Conservation (phyloP, 2,329 filamentous ascomycete species). For the Colletotrichum spaethianum region DNA sequence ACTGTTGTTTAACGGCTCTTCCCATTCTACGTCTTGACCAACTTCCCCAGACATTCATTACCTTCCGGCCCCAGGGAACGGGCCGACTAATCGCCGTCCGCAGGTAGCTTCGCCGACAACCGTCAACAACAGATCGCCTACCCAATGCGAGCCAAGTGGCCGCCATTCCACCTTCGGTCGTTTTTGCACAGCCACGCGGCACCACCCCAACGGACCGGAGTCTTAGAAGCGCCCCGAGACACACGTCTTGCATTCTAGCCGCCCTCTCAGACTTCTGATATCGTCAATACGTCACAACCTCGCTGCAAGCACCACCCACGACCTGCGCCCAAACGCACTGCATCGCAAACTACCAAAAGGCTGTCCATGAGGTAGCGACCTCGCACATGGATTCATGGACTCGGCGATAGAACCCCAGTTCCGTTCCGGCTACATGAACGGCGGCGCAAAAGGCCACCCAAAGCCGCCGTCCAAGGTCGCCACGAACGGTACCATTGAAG, state of each 20-base stretch:
- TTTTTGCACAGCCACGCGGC: constrained; percentile 36
- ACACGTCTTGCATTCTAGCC: constrained; percentile 6
- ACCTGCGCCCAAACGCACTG: background rate
- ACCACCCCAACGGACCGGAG: constrained; percentile 25
- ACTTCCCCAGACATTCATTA: background rate
- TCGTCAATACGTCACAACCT: constrained; percentile 36
- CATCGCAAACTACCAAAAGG: constrained; percentile 10
- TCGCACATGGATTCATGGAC: constrained; percentile 42
- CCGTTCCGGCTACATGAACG: constrained; percentile 30
- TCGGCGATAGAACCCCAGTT: constrained; percentile 40
- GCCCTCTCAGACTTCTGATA: constrained; percentile 22
- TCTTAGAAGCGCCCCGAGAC: constrained; percentile 34
- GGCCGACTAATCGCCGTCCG: constrained; percentile 37
- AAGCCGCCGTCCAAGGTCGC: constrained; percentile 21
- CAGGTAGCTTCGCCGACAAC: constrained; percentile 8
- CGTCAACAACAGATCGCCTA: constrained; percentile 14
- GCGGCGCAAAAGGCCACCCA: constrained; percentile 30
- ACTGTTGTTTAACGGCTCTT: background rate
- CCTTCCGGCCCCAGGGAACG: background rate
- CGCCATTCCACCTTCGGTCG: constrained; percentile 26
- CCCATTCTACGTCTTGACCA: background rate
- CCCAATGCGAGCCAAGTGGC: constrained; percentile 15
- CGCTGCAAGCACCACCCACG: constrained; percentile 2
- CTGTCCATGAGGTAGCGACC: constrained; percentile 38
- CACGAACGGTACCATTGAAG: constrained; percentile 24